A percentile compares a stretch with the other conserved stretches of the same genome.
Conservation (phyloP, 208 protist genomes). For the Leishmania tarentolae region DNA sequence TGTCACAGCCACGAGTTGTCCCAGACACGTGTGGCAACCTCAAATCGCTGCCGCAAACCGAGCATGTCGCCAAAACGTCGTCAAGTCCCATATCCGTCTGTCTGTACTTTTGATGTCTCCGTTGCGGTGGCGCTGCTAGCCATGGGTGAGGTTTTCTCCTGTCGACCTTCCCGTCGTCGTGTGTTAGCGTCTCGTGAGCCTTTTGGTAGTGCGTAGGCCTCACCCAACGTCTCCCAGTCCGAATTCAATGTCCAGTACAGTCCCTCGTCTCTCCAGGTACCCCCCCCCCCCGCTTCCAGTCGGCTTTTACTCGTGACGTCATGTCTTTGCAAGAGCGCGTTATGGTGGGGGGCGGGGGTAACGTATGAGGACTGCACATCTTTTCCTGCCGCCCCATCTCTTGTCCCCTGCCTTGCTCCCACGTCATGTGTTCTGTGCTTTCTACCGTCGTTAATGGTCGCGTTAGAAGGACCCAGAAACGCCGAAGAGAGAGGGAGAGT, state of each 20-base stretch:
- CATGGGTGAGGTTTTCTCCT: not conserved
- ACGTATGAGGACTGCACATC: not conserved
- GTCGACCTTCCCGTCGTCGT: not conserved
- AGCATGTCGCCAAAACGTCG: not conserved
- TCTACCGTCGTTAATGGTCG: not conserved
- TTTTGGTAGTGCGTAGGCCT: not conserved
- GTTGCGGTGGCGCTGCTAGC: not conserved
- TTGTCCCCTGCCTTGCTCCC: not conserved
- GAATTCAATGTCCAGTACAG: too few relatives aligned
- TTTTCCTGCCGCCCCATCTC: not conserved
- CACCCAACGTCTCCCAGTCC: not conserved
- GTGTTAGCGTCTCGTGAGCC: not conserved
- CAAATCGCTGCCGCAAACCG: not conserved
- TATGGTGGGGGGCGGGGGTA: not conserved
- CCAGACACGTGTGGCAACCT: not conserved
- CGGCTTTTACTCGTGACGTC: too few relatives aligned
- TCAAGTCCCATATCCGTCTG: not conserved
- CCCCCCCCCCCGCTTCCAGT: too few relatives aligned
- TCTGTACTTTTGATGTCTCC: not conserved
- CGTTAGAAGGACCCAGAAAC: not conserved
- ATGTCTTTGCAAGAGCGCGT: not conserved
- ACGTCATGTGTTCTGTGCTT: not conserved
- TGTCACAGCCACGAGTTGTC: not conserved
- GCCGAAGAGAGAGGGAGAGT: not conserved
- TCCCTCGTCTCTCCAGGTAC: not conserved